A percentile compares a stretch with the other conserved stretches of the same genome.
These are phyloP conservation scores for Penicillium sp. DNA, from an alignment of 2,329 filamentous ascomycete species.

Conservation along the genomic window DNA sequence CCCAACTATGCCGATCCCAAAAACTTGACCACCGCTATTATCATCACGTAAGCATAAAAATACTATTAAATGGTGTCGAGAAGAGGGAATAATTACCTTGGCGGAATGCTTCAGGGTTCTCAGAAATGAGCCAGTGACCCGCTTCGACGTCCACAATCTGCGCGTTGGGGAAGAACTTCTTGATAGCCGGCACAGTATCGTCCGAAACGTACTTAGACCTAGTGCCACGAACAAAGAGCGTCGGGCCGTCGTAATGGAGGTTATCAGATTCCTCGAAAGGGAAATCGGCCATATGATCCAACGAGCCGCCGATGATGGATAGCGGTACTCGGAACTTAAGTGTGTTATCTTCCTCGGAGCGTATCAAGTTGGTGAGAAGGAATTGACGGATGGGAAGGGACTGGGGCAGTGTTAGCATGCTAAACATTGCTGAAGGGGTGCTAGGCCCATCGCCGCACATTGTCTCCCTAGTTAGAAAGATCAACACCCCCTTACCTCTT, in stretches of 20 bases:
- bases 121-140: conserved; percentile 48
- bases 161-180: conserved; percentile 44
- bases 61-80: not conserved
- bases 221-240: conserved; percentile 66
- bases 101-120: conserved; percentile 46
- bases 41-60: conserved; percentile 13
- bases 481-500: conserved; percentile 53
- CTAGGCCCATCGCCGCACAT: not conserved
- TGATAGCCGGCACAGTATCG: conserved; percentile 42
- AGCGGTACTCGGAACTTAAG: conserved; percentile 80
- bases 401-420: conserved; percentile 31
- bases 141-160: conserved; percentile 43
- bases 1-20: conserved; percentile 23
- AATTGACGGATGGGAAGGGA: conserved; percentile 82
- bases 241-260: conserved; percentile 69
- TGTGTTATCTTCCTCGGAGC: conserved; percentile 51
- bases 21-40: conserved; percentile 37
- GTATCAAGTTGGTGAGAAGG: conserved; percentile 79
- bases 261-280: conserved; percentile 74
- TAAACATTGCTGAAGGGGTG: not conserved
- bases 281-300: conserved; percentile 82
- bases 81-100: conserved; percentile 30
- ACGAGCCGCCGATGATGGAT: conserved; percentile 62
- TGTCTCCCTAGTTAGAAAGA: not conserved
- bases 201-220: conserved; percentile 43